phyloP scores from a whole-genome alignment of 306 rosid genomes.

The Fagus sylvatica region DNA sequence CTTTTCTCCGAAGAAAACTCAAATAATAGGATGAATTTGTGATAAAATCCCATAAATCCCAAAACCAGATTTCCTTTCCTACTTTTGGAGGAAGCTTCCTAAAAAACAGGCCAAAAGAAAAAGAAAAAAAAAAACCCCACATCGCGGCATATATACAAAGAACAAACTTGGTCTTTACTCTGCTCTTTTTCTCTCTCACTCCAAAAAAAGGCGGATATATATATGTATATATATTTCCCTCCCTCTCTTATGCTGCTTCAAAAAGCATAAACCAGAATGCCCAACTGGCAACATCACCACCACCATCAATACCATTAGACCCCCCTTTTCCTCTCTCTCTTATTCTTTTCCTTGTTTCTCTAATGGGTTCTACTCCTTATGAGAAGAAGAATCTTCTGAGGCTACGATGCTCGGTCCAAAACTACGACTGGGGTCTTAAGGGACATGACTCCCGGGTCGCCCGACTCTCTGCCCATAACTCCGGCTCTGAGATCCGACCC shows the following conservation, averaged over 20 bases:
- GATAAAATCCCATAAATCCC: too few species aligned
- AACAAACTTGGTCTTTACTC: too few species aligned
- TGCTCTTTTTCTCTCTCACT: too few species aligned
- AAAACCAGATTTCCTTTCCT: too few species aligned
- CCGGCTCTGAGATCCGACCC: conserved; percentile 44
- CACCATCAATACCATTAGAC: not conserved
- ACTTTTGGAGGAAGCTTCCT: too few species aligned
- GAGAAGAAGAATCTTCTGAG: conserved; percentile 33
- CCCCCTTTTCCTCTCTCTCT: not conserved
- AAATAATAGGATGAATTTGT: too few species aligned
- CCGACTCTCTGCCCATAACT: conserved; percentile 55
- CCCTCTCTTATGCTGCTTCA: conserved; percentile 32
- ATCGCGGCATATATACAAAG: too few species aligned
- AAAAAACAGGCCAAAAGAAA: too few species aligned
- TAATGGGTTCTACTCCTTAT: conserved; percentile 17
- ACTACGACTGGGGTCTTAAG: conserved; percentile 81
- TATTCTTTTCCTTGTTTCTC: not conserved
- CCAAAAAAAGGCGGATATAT: too few species aligned
- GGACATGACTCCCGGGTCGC: conserved; percentile 69
- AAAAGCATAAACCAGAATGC: conserved; percentile 30
- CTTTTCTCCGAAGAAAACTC: too few species aligned
- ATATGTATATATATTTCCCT: conserved; percentile 28
- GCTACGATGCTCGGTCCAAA: conserved; percentile 69
- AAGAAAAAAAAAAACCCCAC: too few species aligned
- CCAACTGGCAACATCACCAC: not conserved